Percentiles rank a stretch among this genome's conserved stretches.
These are phyloP conservation scores for Biscutella laevigata DNA, from an alignment of 441 rosid species.

Conservation along the genomic window DNA sequence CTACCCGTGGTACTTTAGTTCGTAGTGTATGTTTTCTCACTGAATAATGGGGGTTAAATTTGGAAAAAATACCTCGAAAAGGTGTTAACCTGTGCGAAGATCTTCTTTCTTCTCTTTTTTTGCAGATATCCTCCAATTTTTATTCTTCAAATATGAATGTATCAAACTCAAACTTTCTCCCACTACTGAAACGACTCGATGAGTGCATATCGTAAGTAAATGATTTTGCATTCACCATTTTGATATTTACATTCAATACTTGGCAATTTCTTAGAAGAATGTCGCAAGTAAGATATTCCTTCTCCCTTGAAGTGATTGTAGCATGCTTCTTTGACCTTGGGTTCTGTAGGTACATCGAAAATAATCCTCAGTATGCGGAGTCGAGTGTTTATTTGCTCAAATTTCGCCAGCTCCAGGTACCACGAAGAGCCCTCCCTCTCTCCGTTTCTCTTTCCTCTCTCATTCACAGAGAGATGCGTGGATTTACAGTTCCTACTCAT, in stretches of 20 bases:
- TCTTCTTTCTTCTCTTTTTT: neutral
- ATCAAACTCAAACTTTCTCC: slow-evolving; percentile 73
- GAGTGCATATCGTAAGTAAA: slow-evolving; percentile 86
- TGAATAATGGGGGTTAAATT: neutral
- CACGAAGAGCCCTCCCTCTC: slow-evolving; percentile 14
- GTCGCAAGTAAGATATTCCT: neutral
- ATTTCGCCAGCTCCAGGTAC: slow-evolving; percentile 95
- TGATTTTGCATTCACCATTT: slow-evolving; percentile 1
- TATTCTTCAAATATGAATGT: slow-evolving; percentile 80
- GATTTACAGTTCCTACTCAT: slow-evolving; percentile 9
- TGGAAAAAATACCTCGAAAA: slow-evolving; percentile 4
- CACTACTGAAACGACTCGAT: slow-evolving; percentile 82
- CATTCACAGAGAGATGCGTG: slow-evolving; percentile 3
- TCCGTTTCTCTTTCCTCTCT: neutral
- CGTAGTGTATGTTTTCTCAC: neutral
- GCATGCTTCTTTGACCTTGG: slow-evolving; percentile 2
- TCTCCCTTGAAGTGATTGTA: slow-evolving; percentile 2
- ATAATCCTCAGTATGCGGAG: slow-evolving; percentile 91
- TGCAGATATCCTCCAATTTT: slow-evolving; percentile 83
- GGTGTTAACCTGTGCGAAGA: slow-evolving; percentile 11
- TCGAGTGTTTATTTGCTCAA: slow-evolving; percentile 87
- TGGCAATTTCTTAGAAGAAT: neutral
- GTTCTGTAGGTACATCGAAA: slow-evolving; percentile 63
- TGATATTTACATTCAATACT: neutral
- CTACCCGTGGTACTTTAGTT: neutral